A percentile compares a stretch with the other conserved stretches of the same genome.
phyloP scores from a whole-genome alignment of 2,329 filamentous ascomycete genomes.

The Bisporella sp. region DNA sequence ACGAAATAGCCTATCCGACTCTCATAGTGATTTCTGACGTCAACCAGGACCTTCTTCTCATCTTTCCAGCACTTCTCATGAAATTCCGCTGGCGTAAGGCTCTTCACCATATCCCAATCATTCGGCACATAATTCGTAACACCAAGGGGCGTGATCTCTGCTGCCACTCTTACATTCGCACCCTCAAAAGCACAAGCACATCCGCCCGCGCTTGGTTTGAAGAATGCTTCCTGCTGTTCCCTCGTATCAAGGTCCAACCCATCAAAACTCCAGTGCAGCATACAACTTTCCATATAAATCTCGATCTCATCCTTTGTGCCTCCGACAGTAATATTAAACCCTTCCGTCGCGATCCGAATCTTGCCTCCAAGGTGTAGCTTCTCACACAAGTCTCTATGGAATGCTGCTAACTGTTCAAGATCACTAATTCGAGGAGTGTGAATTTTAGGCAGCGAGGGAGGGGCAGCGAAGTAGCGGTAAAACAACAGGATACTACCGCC shows the following conservation, averaged over 20 bases:
- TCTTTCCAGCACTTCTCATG: conserved; percentile 17
- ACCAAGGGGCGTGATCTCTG: conserved; percentile 28
- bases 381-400: conserved; percentile 15
- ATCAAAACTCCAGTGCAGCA: conserved; percentile 24
- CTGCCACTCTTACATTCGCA: conserved; percentile 17
- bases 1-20: conserved; percentile 28
- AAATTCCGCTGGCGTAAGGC: conserved; percentile 21
- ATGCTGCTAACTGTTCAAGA: conserved; percentile 14
- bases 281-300: conserved; percentile 21
- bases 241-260: conserved; percentile 14
- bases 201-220: conserved; percentile 23
- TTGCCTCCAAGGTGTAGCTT: conserved; percentile 22
- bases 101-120: conserved; percentile 21
- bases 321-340: conserved; percentile 28
- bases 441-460: conserved; percentile 13
- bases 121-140: conserved; percentile 24
- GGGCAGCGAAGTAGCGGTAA: conserved; percentile 26
- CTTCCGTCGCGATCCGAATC: conserved; percentile 24
- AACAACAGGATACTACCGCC: conserved; percentile 23
- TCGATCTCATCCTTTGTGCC: conserved; percentile 17
- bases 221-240: conserved; percentile 15
- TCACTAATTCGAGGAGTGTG: background rate
- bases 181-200: conserved; percentile 25
- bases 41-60: conserved; percentile 19
- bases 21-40: conserved; percentile 29